phyloP scores from a whole-genome alignment of 768 basidiomycete species.

The Kwoniella dendrophila region DNA sequence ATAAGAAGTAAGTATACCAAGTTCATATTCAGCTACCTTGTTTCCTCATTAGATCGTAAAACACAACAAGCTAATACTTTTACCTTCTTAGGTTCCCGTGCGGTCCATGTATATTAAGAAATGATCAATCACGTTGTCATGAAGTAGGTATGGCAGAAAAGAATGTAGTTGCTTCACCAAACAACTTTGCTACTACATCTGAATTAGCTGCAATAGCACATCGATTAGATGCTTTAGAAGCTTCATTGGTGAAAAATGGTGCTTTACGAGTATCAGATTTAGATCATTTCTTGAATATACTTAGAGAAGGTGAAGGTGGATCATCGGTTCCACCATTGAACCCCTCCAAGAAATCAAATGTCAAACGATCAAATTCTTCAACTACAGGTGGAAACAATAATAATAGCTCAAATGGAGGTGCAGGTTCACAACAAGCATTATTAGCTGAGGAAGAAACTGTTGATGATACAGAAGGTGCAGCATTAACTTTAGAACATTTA shows the following conservation, averaged over 20 bases:
- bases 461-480: slow-evolving; percentile 55
- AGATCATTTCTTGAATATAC: slow-evolving; percentile 40
- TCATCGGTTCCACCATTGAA: not conserved
- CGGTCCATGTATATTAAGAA: slow-evolving; percentile 51
- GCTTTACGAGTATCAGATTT: slow-evolving; percentile 45
- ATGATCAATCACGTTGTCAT: slow-evolving; percentile 51
- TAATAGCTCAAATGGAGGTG: not conserved
- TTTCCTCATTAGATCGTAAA: too few species aligned
- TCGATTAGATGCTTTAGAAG: slow-evolving; percentile 51
- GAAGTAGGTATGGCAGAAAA: slow-evolving; percentile 53
- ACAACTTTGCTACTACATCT: slow-evolving; percentile 39
- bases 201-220: slow-evolving; percentile 50
- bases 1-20: slow-evolving; percentile 47
- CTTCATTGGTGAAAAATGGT: slow-evolving; percentile 45
- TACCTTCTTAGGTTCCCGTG: not conserved
- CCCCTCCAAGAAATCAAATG: too few species aligned
- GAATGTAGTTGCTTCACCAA: slow-evolving; percentile 29
- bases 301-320: slow-evolving; percentile 5
- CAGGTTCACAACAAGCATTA: not conserved
- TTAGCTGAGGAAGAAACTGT: slow-evolving; percentile 32
- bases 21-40: not conserved
- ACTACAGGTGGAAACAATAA: too few species aligned
- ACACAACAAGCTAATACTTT: not conserved
- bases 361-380: slow-evolving; percentile 3
- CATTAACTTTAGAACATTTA: slow-evolving; percentile 53